Evolutionary conservation across 2,329 filamentous ascomycete species (phyloP), one percentile per base, ranked within the genome.

Genomic region (Daldinia eschscholtzii): DNA sequence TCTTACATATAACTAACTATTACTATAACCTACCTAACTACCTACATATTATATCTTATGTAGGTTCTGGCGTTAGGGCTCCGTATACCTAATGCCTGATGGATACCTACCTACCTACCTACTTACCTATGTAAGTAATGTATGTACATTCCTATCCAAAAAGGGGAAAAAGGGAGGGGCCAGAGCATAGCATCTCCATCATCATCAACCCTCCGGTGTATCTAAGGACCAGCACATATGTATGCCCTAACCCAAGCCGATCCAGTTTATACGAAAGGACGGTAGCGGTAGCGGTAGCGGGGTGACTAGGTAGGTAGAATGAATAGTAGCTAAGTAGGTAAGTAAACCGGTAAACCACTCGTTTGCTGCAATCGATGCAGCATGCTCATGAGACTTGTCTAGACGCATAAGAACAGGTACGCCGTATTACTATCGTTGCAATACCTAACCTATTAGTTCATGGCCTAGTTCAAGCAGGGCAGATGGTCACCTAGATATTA

Each of bases 311-410:
- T 26, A 50, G 46, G 46, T 33, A 30, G 28, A 13, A 33, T 52
- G n/a, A n/a, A 52, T 28, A 28, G 10, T 15, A 50, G 6, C 3
- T 33, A 23, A 28, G 12, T 6, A 23, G 18, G 28, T 53, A 18
- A 35, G 48, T 53, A 35, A 18, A 23, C 30, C 18, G 20, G 20
- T 13, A 28, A 26, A 15, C 26, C 52, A 3, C 52, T 26, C 33
- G 52, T 55, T 55, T 55, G 18, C 33, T 55, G 33, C 52, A 55
- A 55, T 10, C 37, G 35, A 37, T 18, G 42, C 37, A 20, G 5
- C 39, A 28, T 44, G 26, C n/a, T 28, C 26, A 57, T 57, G 44
- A 57, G 37, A 57, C 7, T n/a, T 57, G 55, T 44, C 39, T 57
- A 57, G 13, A 44, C 44, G 39, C 55, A 57, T 44, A 57, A 44